Evolutionary conservation across 139 green algal species (phyloP), one percentile per base, ranked within the genome.

Genomic region (Chlamydomonas sphaeroides): DNA sequence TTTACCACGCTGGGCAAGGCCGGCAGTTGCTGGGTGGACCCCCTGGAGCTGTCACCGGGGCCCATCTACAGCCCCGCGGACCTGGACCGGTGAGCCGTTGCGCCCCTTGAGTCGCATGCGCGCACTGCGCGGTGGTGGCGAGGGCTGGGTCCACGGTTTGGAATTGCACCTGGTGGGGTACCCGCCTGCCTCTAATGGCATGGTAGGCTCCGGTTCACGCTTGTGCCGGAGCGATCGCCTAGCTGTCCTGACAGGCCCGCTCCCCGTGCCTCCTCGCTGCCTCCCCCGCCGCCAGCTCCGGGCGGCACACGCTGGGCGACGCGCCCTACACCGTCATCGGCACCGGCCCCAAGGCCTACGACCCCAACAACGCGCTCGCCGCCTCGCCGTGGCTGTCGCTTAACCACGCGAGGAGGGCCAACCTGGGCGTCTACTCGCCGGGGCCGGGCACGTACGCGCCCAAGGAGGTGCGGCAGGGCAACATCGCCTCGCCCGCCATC

Each of bases 311-410:
- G 23, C 77, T 75, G 75, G 83, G 75, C 18, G 49, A 72, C 49
- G 5, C 35, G 39, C 83, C 83, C 38, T 45, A 76, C 20, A 65
- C 84, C 4, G 69, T 68, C 10, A 80, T 88, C 57, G 84, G 84
- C 38, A 85, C 26, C 1, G 74, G 74, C 14, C 74, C 74, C 57
- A 80, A 80, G 80, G 41, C 10, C 63, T 78, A 79, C 72, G 72
- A 87, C 51, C 82, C 82, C 17, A 70, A 65, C 45, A 11, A 36
- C 21, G 65, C 71, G 28, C 72, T 87, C 45, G 39, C 72, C 17
- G 65, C 72, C 33, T 38, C 45, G 23, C 30, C 70, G 39, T 87
- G 78, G 72, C 72, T 87, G 39, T 72, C 62, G 35, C 56, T 83
- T 35, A 39, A 68, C 36, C 72, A 83, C 65, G 82, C 82, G 36